Base-by-base conservation (phyloP, 2,329 filamentous ascomycete species). In the Didymella segeticola region DNA sequence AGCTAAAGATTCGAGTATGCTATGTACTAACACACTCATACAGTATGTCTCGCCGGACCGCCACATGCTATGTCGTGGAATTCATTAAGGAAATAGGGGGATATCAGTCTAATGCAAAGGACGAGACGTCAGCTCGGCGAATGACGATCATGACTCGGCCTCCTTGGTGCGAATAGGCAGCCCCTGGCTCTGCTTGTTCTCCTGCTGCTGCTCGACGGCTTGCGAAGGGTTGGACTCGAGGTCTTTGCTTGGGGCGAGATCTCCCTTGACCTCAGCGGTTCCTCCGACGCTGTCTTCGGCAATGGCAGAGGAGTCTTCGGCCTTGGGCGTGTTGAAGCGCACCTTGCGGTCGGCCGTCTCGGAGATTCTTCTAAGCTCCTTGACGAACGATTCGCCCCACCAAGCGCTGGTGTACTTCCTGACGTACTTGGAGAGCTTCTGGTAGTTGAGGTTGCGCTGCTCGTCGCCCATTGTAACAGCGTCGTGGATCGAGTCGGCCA, bases 321-420 rank as follows among this genome's bases (percentile, higher is more conserved):
- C 25, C 29, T 51, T 56, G 19, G 57, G 47, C 4, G 53, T 50
- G 33, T 47, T 61, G 36, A 62, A 66, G 45, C 57, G 60, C 48
- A 82, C 62, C 63, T 82, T 82, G 71, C 78, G 78, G 66, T 82
- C 80, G 9, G 78, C 76, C 37, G 79, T 77, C 51, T 78, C 76
- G 15, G 82, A 84, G 61, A 87, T 85, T 56, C 82, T 79, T 7
- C 78, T 85, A 60, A 98, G 83, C 76, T 97, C 93, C 11, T 85
- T 85, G 43, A 97, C 92, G 72, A 98, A 98, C 62, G 89, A 93
- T 73, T 93, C 86, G 22, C 93, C 93, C 93, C 93, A 98, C 88
- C 95, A 97, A 9, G 93, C 90, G 73, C 91, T 87, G 1, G 95
- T 99, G 78, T 97, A 98, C 79, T 96, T 97, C 78, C 93, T 93